These are phyloP conservation scores for Gremmenia infestans DNA, from an alignment of 2,329 filamentous ascomycete species.

Conservation along the genomic window DNA sequence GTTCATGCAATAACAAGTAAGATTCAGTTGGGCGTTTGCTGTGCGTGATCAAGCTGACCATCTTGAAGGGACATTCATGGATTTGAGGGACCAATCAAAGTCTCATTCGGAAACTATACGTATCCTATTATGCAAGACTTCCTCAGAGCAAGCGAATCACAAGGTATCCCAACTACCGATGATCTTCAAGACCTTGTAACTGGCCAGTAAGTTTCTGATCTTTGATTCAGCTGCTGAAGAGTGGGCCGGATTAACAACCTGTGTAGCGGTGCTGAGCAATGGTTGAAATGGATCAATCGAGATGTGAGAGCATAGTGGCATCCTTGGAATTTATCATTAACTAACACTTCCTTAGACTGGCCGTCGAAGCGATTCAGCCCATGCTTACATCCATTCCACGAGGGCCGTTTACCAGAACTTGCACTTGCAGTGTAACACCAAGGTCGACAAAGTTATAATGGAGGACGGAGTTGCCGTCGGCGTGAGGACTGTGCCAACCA, in stretches of 20 bases:
- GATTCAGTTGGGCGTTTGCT: not conserved
- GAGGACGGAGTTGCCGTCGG: slow-evolving; percentile 61
- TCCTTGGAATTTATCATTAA: not conserved
- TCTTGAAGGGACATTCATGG: slow-evolving; percentile 59
- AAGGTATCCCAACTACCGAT: slow-evolving; percentile 70
- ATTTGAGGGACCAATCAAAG: slow-evolving; percentile 63
- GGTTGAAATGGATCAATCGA: slow-evolving; percentile 82
- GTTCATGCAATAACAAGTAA: slow-evolving; percentile 51
- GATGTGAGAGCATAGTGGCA: slow-evolving; percentile 37
- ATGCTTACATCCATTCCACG: slow-evolving; percentile 74
- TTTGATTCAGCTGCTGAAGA: not conserved
- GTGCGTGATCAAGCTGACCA: not conserved
- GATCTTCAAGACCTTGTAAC: slow-evolving; percentile 70
- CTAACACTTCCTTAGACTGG: slow-evolving; percentile 43
- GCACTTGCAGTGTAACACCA: slow-evolving; percentile 53
- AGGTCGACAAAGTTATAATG: slow-evolving; percentile 52
- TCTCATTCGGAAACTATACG: slow-evolving; percentile 60
- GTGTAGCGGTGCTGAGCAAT: slow-evolving; percentile 65
- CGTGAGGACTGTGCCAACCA: slow-evolving; percentile 66
- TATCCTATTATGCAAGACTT: slow-evolving; percentile 83
- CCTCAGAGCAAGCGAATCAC: slow-evolving; percentile 64
- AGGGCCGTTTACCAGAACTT: slow-evolving; percentile 58
- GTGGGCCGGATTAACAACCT: not conserved
- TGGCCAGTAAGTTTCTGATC: slow-evolving; percentile 36
- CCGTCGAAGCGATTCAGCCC: slow-evolving; percentile 70